Evolutionary conservation across 305 asterid genomes (phyloP).

Genomic region (Plantago coronopus): DNA sequence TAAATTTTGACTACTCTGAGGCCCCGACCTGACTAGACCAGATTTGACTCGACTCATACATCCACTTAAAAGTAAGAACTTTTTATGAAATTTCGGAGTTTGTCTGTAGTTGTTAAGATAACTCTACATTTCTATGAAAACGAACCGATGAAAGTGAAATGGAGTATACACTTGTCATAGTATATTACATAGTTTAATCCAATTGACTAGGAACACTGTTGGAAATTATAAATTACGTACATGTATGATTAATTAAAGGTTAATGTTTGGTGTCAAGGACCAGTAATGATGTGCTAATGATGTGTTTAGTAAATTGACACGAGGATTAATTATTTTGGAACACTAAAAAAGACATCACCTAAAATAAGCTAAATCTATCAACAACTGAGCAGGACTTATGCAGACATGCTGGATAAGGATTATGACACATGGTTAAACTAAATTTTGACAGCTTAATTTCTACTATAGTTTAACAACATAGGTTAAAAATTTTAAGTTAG

Average conservation of each 20-base stretch:
- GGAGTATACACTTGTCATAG: too few species aligned
- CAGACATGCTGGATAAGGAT: slow-evolving; percentile 9
- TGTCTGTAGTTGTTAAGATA: too few species aligned
- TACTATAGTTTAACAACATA: too few species aligned
- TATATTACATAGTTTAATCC: background rate
- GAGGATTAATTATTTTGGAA: slow-evolving; percentile 6
- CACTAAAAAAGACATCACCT: background rate
- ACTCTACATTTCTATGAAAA: too few species aligned
- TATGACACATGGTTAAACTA: background rate
- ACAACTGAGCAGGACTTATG: background rate
- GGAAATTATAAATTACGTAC: background rate
- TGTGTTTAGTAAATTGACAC: background rate
- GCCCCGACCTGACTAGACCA: too few species aligned
- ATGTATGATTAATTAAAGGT: too few species aligned
- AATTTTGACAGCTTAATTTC: background rate
- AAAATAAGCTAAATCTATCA: background rate
- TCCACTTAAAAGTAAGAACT: too few species aligned
- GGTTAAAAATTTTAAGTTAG: too few species aligned
- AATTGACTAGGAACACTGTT: background rate
- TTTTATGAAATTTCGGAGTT: too few species aligned
- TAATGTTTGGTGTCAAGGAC: slow-evolving; percentile 16
- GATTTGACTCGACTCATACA: too few species aligned
- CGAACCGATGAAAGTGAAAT: too few species aligned
- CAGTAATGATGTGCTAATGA: slow-evolving; percentile 7
- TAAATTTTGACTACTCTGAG: too few species aligned